Evolutionary conservation across 352 stramenopile species (phyloP).

Genomic region (Globisporangium uncinulatum): DNA sequence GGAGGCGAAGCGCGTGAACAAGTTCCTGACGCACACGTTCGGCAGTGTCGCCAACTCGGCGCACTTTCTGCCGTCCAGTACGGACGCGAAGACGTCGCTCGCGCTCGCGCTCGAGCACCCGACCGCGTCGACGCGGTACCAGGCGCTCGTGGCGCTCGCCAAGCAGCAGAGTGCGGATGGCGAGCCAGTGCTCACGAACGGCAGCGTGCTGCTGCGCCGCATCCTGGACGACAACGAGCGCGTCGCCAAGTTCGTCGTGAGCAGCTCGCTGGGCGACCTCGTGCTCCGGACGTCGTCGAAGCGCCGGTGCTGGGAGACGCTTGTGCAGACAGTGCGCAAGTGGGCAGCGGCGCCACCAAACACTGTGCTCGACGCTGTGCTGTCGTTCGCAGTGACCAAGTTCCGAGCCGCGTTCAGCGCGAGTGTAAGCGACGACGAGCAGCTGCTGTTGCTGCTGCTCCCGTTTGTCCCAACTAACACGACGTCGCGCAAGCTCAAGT

Average conservation of each 20-base stretch:
- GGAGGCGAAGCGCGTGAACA: slow-evolving; percentile 41
- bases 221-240: slow-evolving; percentile 71
- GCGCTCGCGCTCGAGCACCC: slow-evolving; percentile 74
- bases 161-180: slow-evolving; percentile 28
- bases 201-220: slow-evolving; percentile 57
- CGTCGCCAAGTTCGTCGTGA: slow-evolving; percentile 57
- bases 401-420: slow-evolving; percentile 27
- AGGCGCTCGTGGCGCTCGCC: slow-evolving; percentile 60
- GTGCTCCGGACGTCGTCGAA: slow-evolving; percentile 46
- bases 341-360: slow-evolving; percentile 19
- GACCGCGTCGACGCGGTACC: slow-evolving; percentile 66
- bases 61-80: slow-evolving; percentile 60
- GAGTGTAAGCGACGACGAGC: slow-evolving; percentile 32
- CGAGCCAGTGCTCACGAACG: slow-evolving; percentile 42
- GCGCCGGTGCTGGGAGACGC: slow-evolving; percentile 42
- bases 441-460: slow-evolving; percentile 60
- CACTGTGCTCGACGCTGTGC: slow-evolving; percentile 34
- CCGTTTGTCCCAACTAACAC: slow-evolving; percentile 23
- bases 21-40: slow-evolving; percentile 66
- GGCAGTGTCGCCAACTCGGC: slow-evolving; percentile 67
- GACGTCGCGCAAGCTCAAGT: slow-evolving; percentile 7
- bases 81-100: slow-evolving; percentile 66
- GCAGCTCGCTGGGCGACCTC: slow-evolving; percentile 43
- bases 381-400: slow-evolving; percentile 43
- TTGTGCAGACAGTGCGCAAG: slow-evolving; percentile 47